Evolutionary conservation across 768 basidiomycete genomes (phyloP), one percentile per base, ranked within the genome.

Genomic region (Kwoniella sp.): DNA sequence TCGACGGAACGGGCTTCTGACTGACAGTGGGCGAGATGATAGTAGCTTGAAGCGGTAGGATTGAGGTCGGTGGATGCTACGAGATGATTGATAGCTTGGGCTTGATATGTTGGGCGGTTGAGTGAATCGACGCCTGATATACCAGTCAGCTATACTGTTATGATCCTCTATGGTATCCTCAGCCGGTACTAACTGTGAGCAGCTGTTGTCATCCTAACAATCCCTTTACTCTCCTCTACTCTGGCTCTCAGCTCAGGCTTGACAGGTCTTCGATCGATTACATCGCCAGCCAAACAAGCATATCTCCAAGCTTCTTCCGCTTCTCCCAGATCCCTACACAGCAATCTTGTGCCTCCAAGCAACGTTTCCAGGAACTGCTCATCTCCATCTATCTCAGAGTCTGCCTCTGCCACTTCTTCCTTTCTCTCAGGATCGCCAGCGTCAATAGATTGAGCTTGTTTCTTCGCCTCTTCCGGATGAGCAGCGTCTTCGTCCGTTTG

Each of bases 1-100:
- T 85, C 83, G 33, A 93, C 80, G 66, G 90, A 84, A 25, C 88
- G 87, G 3, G 82, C 85, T 15, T 88, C 87, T 0, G 87, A 84
- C 29, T 86, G 87, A 6, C 88, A 88, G 8, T 91, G 81, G 0
- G 94, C 88, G n/a, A 93, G 85, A 58, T 94, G 90, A 71, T 89
- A 92, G 69, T 88, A 84, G 0, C 85, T 86, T 2, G 64, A 55
- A 1, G 79, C 77, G 0, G 58, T 58, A 0, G 81, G 74, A 27
- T 70, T 29, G 24, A 82, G 74, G 10, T 62, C n/a, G 9, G 74
- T 64, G 1, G 83, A 75, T 0, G 66, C 55, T 1, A 55, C 48
- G 24, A 84, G 77, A 53, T 81, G 80, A 15, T 88, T 84, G 37
- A 85, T 81, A 0, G 90, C 86, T 19, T 85, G 79, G 1, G 83